Evolutionary conservation across 2,329 filamentous ascomycete genomes (phyloP).

Genomic region (Penicillium sp.): DNA sequence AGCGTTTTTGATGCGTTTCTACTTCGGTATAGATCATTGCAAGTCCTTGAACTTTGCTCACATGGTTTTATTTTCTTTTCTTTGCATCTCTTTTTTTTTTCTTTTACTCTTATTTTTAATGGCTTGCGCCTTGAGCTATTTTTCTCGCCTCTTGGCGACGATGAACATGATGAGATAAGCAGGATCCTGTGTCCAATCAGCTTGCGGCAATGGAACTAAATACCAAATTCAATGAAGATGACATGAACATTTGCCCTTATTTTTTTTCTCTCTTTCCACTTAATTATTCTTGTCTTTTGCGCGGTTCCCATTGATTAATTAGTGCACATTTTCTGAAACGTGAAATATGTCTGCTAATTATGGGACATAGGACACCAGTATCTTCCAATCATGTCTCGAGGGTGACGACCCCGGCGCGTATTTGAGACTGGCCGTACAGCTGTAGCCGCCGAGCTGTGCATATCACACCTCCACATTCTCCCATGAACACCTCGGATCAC

Average conservation of each 20-base stretch:
- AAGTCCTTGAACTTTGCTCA: conserved; percentile 14
- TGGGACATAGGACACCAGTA: conserved; percentile 22
- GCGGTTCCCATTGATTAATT: neutral
- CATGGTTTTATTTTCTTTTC: conserved; percentile 16
- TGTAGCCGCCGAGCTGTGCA: conserved; percentile 29
- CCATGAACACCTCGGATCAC: conserved; percentile 5
- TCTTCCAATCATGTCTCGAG: conserved; percentile 11
- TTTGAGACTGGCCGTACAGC: conserved; percentile 24
- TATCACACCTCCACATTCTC: conserved; percentile 23
- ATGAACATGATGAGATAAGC: conserved; percentile 30
- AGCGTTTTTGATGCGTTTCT: conserved; percentile 31
- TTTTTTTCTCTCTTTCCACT: neutral
- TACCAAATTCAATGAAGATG: neutral
- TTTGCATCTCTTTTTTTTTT: conserved; percentile 8
- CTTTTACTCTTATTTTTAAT: neutral
- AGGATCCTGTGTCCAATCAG: conserved; percentile 6
- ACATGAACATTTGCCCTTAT: neutral
- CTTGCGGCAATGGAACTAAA: neutral
- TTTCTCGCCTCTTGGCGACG: conserved; percentile 16
- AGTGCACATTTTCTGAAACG: conserved; percentile 4
- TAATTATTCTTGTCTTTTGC: neutral
- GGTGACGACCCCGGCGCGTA: conserved; percentile 31
- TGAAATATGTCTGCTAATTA: conserved; percentile 28
- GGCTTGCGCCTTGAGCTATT: conserved; percentile 10
- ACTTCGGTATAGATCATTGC: conserved; percentile 31